Conservation (phyloP, 2,329 filamentous ascomycete species). For the Penicillium sp. region DNA sequence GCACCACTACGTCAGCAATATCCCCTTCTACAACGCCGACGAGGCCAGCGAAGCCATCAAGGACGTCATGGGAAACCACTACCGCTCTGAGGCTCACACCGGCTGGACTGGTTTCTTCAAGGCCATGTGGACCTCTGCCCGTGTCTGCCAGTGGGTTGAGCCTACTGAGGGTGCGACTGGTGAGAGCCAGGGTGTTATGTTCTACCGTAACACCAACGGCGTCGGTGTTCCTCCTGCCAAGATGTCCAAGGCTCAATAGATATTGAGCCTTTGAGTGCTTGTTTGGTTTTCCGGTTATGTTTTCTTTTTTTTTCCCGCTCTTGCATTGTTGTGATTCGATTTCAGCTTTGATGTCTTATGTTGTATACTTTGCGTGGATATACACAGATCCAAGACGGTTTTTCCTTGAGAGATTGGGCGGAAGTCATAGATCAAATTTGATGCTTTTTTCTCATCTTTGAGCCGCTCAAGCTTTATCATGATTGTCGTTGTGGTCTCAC, state of each 20-base stretch:
- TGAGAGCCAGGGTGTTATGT: constrained; percentile 78
- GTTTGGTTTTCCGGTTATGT: background rate
- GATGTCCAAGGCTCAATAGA: constrained; percentile 25
- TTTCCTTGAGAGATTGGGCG: background rate
- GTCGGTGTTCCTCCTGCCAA: constrained; percentile 62
- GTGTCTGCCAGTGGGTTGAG: constrained; percentile 97
- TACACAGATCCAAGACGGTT: background rate
- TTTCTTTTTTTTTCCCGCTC: background rate
- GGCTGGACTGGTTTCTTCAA: constrained; percentile 80
- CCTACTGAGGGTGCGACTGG: constrained; percentile 77
- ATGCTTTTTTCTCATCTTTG: background rate
- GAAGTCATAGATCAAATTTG: background rate
- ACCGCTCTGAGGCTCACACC: constrained; percentile 75
- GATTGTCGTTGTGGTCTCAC: background rate
- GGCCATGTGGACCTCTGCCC: constrained; percentile 74
- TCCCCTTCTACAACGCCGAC: constrained; percentile 95
- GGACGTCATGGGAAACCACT: constrained; percentile 91
- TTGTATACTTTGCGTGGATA: constrained; percentile 1
- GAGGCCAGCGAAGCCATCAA: constrained; percentile 94
- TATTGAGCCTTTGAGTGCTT: background rate
- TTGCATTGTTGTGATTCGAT: background rate
- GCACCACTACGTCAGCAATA: constrained; percentile 94
- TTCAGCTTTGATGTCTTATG: background rate
- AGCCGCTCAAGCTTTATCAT: background rate
- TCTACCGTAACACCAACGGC: constrained; percentile 94